Evolutionary conservation across 73 alveolate genomes (phyloP).

Genomic region (Blepharisma japonicum): DNA sequence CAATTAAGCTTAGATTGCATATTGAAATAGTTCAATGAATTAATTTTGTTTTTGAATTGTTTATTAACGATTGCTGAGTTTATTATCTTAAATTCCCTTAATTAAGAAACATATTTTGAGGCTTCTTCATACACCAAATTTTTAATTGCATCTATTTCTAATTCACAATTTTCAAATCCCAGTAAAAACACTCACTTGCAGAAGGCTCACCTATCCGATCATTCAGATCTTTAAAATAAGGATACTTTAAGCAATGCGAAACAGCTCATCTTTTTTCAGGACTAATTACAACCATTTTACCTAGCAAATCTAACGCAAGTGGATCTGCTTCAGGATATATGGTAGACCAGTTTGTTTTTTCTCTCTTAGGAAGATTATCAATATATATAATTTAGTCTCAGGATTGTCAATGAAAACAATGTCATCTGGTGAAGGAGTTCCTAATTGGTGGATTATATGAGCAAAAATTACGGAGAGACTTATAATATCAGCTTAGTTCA

Average conservation of each 20-base stretch:
- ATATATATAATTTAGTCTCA: slow-evolving; percentile 59
- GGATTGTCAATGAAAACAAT: slow-evolving; percentile 67
- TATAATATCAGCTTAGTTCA: too few species aligned
- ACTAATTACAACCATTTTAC: slow-evolving; percentile 38
- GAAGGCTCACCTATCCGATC: slow-evolving; percentile 15
- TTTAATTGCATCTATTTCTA: slow-evolving; percentile 60
- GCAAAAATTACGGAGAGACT: too few species aligned
- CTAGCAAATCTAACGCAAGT: slow-evolving; percentile 40
- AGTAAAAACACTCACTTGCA: slow-evolving; percentile 65
- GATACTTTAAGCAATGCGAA: slow-evolving; percentile 51
- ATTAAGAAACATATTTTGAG: too few species aligned
- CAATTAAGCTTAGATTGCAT: too few species aligned
- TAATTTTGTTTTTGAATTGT: too few species aligned
- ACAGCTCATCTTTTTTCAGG: slow-evolving; percentile 53
- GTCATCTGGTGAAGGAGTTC: slow-evolving; percentile 73
- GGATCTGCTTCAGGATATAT: slow-evolving; percentile 41
- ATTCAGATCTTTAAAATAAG: slow-evolving; percentile 45
- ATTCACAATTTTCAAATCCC: slow-evolving; percentile 84
- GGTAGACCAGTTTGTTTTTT: slow-evolving; percentile 11
- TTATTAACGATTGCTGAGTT: too few species aligned
- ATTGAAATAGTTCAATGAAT: too few species aligned
- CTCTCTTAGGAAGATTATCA: slow-evolving; percentile 35
- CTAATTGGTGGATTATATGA: slow-evolving; percentile 58
- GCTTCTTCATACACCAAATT: slow-evolving; percentile 67
- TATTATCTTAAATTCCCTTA: too few species aligned